These are phyloP conservation scores for Oxalis stricta DNA, from an alignment of 441 rosid species.

Conservation along the genomic window DNA sequence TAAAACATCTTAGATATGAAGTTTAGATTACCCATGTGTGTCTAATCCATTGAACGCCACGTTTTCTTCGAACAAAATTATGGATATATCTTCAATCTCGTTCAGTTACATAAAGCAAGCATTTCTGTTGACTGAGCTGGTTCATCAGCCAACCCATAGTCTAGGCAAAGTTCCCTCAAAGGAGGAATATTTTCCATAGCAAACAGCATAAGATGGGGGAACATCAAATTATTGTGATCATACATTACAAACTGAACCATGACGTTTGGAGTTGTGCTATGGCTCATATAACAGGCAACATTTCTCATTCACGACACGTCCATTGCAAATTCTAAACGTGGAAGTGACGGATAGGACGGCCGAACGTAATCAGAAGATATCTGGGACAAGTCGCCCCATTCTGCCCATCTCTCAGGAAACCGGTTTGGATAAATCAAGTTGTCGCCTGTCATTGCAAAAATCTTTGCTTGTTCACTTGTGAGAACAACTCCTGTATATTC, in stretches of 20 bases:
- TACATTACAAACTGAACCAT: slow-evolving; percentile 64
- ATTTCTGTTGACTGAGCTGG: slow-evolving; percentile 38
- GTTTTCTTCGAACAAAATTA: slow-evolving; percentile 13
- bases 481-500: slow-evolving; percentile 82
- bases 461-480: slow-evolving; percentile 76
- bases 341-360: slow-evolving; percentile 49
- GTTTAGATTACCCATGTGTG: slow-evolving; percentile 20
- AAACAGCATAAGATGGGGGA: slow-evolving; percentile 78
- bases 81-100: slow-evolving; percentile 8
- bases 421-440: slow-evolving; percentile 57
- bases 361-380: slow-evolving; percentile 30
- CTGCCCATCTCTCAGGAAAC: slow-evolving; percentile 63
- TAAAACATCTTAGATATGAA: neutral
- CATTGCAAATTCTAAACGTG: slow-evolving; percentile 76
- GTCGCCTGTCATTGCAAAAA: slow-evolving; percentile 78
- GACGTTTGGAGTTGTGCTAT: slow-evolving; percentile 66
- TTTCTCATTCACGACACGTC: slow-evolving; percentile 79
- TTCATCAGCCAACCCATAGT: slow-evolving; percentile 53
- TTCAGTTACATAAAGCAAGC: slow-evolving; percentile 57
- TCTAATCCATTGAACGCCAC: slow-evolving; percentile 7
- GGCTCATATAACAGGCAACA: slow-evolving; percentile 78
- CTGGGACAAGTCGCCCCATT: slow-evolving; percentile 75
- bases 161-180: slow-evolving; percentile 62
- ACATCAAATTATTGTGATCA: slow-evolving; percentile 70
- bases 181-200: slow-evolving; percentile 84